Conservation (phyloP, 2,329 filamentous ascomycete species). For the Pseudogymnoascus sp. region DNA sequence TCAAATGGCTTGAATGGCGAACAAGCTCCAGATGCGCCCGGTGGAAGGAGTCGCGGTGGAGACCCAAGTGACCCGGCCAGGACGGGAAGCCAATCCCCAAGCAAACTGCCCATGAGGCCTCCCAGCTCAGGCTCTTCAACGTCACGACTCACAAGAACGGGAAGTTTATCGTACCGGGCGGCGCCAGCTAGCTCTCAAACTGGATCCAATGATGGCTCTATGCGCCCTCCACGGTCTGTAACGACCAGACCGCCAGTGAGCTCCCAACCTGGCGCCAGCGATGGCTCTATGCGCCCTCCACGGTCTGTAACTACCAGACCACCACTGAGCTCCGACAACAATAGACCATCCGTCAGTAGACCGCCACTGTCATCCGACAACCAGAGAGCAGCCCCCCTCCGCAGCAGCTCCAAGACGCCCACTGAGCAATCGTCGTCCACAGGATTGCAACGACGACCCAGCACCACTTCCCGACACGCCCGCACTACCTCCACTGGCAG, state of each 20-base stretch:
- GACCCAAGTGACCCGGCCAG: conserved; percentile 12
- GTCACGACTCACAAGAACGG: background rate
- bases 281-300: conserved; percentile 11
- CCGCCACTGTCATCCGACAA: background rate
- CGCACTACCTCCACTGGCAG: conserved; percentile 8
- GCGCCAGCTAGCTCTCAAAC: background rate
- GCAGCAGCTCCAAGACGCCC: background rate
- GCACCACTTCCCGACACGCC: background rate
- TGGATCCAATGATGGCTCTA: background rate
- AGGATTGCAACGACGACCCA: background rate
- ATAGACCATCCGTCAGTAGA: background rate
- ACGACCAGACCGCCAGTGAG: conserved; percentile 2
- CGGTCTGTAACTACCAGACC: background rate
- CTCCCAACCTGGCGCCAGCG: background rate
- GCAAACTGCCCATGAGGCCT: conserved; percentile 23
- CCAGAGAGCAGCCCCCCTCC: background rate
- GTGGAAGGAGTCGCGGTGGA: conserved; percentile 11
- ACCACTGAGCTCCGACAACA: conserved; percentile 5
- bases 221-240: conserved; percentile 9
- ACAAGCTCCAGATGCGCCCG: background rate
- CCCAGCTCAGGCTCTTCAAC: conserved; percentile 4
- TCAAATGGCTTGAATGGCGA: conserved; percentile 3
- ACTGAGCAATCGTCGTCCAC: background rate
- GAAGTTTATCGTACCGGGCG: background rate
- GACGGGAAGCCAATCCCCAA: conserved; percentile 24